Conservation (phyloP, 345 rosid species). For the Raphanus raphanistrum region DNA sequence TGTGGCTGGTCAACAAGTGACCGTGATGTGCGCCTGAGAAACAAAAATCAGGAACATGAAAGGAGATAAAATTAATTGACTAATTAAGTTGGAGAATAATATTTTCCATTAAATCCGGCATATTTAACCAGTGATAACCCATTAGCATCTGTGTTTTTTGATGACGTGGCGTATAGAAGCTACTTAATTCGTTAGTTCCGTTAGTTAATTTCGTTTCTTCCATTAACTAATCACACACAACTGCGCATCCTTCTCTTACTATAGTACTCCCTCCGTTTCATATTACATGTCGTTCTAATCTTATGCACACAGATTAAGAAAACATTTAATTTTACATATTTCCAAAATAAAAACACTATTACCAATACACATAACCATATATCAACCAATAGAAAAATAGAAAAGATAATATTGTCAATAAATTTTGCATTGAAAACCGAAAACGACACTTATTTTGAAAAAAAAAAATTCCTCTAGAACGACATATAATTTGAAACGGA, state of each 20-base stretch:
- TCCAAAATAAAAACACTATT: too few species aligned
- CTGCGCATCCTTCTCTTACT: not conserved
- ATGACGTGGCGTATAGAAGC: conserved; percentile 15
- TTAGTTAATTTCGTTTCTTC: conserved; percentile 21
- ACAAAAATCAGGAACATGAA: not conserved
- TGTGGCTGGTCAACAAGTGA: conserved; percentile 22
- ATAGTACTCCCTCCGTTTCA: too few species aligned
- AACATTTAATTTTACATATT: too few species aligned
- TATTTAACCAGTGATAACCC: not conserved
- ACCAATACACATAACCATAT: too few species aligned
- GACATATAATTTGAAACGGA: too few species aligned
- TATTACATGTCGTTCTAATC: too few species aligned
- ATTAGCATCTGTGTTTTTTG: conserved; percentile 23
- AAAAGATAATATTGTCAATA: too few species aligned
- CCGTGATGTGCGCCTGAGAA: conserved; percentile 12
- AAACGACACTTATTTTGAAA: too few species aligned
- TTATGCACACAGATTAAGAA: too few species aligned
- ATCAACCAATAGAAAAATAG: too few species aligned
- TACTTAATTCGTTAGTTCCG: conserved; percentile 17
- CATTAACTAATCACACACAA: conserved; percentile 13
- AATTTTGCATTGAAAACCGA: too few species aligned
- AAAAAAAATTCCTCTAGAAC: too few species aligned
- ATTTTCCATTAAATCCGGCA: not conserved
- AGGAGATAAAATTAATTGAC: not conserved
- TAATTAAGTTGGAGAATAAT: not conserved